phyloP scores from a whole-genome alignment of 1,284 basidiomycete species.

The Irpex lacteus region DNA sequence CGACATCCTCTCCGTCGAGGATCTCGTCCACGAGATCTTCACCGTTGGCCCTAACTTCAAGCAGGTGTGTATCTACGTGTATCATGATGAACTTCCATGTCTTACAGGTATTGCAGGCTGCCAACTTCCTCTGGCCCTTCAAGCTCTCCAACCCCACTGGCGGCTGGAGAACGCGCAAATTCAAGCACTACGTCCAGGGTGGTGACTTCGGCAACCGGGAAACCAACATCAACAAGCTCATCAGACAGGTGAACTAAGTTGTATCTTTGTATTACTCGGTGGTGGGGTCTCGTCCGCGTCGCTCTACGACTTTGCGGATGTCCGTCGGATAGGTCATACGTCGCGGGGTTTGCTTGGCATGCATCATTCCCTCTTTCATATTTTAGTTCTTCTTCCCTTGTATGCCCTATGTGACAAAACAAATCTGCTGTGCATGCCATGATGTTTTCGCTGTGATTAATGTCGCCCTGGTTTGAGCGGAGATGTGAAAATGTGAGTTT shows the following conservation, averaged over 20 bases:
- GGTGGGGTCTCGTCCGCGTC: slow-evolving; percentile 13
- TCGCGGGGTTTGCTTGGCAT: slow-evolving; percentile 38
- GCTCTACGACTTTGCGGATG: slow-evolving; percentile 14
- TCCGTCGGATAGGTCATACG: slow-evolving; percentile 20
- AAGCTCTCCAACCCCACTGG: slow-evolving; percentile 99
- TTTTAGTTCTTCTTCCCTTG: slow-evolving; percentile 17
- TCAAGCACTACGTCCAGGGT: slow-evolving; percentile 92
- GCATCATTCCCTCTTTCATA: slow-evolving; percentile 25
- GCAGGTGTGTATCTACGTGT: slow-evolving; percentile 55
- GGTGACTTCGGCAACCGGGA: slow-evolving; percentile 98
- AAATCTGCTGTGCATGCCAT: slow-evolving; percentile 19
- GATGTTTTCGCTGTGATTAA: not conserved
- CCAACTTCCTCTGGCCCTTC: slow-evolving; percentile 99
- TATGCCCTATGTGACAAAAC: slow-evolving; percentile 25
- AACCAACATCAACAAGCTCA: slow-evolving; percentile 94
- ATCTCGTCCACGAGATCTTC: slow-evolving; percentile 97
- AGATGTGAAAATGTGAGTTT: not conserved
- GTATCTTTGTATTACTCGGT: slow-evolving; percentile 14
- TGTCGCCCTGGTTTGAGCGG: not conserved
- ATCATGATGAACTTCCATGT: not conserved
- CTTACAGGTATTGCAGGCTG: slow-evolving; percentile 49
- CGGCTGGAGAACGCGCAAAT: slow-evolving; percentile 96
- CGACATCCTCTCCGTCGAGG: slow-evolving; percentile 97
- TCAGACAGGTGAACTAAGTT: slow-evolving; percentile 91
- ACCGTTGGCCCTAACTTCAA: slow-evolving; percentile 99